Percentiles rank a stretch among this genome's conserved stretches.
phyloP scores from a whole-genome alignment of 2,329 filamentous ascomycete species.

The Calonectria honghensis region DNA sequence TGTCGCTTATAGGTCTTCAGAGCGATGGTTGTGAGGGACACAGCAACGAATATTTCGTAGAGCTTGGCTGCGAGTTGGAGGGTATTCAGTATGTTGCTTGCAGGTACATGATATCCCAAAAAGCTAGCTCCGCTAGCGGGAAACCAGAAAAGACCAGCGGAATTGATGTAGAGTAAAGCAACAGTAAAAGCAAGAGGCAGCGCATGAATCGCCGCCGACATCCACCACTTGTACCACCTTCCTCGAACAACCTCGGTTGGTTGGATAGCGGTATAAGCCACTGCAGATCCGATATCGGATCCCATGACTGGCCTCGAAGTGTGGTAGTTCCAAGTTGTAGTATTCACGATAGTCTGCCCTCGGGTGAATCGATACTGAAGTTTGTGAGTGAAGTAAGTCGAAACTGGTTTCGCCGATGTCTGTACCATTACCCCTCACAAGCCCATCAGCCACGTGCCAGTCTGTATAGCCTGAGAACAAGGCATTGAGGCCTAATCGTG shows the following conservation, averaged over 20 bases:
- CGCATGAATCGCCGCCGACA: not conserved
- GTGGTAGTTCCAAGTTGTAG: no score
- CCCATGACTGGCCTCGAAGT: not conserved
- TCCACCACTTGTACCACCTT: not conserved
- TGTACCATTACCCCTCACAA: not conserved
- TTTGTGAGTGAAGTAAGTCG: not conserved
- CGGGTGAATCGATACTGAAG: not conserved
- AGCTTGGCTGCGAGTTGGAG: constrained; percentile 33
- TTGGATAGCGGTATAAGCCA: not conserved
- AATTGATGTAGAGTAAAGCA: not conserved
- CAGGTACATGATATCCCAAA: not conserved
- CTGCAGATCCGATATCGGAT: not conserved
- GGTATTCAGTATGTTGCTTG: constrained; percentile 26
- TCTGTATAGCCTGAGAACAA: not conserved
- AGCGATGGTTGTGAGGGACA: constrained; percentile 14
- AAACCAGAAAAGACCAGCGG: not conserved
- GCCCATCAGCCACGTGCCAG: not conserved
- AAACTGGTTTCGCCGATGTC: not conserved
- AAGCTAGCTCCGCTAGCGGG: not conserved
- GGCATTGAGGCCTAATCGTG: not conserved
- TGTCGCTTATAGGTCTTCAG: constrained; percentile 14
- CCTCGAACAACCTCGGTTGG: not conserved
- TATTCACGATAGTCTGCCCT: not conserved
- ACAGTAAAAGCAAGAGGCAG: not conserved
- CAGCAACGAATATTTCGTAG: constrained; percentile 28